Evolutionary conservation across 192 early-diverging fungal species (phyloP).

Genomic region (Dimargaris cristalligena): DNA sequence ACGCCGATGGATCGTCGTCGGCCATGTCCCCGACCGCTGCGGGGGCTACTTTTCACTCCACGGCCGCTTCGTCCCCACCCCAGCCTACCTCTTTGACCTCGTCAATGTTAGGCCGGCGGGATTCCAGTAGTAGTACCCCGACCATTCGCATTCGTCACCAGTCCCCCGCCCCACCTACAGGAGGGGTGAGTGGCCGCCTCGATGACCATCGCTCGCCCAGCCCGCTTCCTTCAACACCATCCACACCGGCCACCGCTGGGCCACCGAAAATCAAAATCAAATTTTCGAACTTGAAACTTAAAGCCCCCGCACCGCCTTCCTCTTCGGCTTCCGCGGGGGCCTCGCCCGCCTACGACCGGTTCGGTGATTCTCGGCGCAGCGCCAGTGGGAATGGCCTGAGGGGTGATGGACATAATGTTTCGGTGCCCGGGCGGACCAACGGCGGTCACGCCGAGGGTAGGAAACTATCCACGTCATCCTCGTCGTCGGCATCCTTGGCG

Average conservation of each 20-base stretch:
- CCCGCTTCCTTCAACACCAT: not conserved
- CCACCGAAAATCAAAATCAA: slow-evolving; percentile 2
- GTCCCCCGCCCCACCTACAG: not conserved
- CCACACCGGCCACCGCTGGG: not conserved
- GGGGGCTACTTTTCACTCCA: not conserved
- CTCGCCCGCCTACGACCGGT: no score
- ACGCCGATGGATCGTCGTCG: no score
- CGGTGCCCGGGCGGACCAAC: not conserved
- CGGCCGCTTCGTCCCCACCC: not conserved
- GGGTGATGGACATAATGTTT: no score
- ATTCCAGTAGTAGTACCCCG: not conserved
- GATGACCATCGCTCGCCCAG: not conserved
- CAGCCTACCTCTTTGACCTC: not conserved
- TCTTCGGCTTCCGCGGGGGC: no score
- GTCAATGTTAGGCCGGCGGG: not conserved
- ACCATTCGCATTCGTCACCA: not conserved
- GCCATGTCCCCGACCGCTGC: not conserved
- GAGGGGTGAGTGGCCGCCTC: not conserved
- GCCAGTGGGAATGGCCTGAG: no score
- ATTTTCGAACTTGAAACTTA: not conserved
- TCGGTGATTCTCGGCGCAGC: no score
- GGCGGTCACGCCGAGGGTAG: not conserved
- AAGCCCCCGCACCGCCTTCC: not conserved
- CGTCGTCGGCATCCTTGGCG: no score
- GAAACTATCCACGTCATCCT: no score